Evolutionary conservation across 306 rosid species (phyloP), one percentile per base, ranked within the genome.

Genomic region (Adenanthera pavonina): DNA sequence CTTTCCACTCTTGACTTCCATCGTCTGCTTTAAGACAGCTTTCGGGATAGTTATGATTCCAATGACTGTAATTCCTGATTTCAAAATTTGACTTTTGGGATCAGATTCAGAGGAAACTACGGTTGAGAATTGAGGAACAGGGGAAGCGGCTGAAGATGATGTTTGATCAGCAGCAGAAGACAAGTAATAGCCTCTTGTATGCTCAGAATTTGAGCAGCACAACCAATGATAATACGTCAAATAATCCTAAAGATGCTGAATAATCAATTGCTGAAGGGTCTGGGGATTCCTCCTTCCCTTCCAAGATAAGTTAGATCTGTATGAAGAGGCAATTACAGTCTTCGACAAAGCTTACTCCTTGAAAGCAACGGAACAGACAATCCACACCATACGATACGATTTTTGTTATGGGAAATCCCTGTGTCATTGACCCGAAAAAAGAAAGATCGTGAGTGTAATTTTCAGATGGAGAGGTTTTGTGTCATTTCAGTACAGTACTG

Each of bases 51-150:
- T 33, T 34, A 44, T 60, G 38, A 46, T 80, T 69, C 64, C 67
- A 35, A 19, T 11, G 19, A 17, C 40, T 16, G 17, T 72, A 2
- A 62, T 44, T 76, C 72, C 68, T 48, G 25, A 68, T 66, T 78
- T 72, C 36, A 68, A 3, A 49, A 54, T 36, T 62, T 44, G 20
- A 15, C 78, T 81, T 64, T 20, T 36, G 78, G 79, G 19, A 65
- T n/a, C 84, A 90, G 94, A 75, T 81, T 66, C 94, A 90, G 81
- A 75, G 89, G 62, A 82, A 77, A 36, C 53, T 90, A 25, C 94
- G 85, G 72, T 64, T 83, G 80, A 17, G 78, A 78, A 78, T 90
- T 61, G 94, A 88, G 72, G 94, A 90, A 82, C 94, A 90, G 74
- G 92, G 90, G 30, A 88, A 53, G 83, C 81, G 87, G 79, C 82